phyloP scores from a whole-genome alignment of 1,284 basidiomycete species.

The Chiua sp. region DNA sequence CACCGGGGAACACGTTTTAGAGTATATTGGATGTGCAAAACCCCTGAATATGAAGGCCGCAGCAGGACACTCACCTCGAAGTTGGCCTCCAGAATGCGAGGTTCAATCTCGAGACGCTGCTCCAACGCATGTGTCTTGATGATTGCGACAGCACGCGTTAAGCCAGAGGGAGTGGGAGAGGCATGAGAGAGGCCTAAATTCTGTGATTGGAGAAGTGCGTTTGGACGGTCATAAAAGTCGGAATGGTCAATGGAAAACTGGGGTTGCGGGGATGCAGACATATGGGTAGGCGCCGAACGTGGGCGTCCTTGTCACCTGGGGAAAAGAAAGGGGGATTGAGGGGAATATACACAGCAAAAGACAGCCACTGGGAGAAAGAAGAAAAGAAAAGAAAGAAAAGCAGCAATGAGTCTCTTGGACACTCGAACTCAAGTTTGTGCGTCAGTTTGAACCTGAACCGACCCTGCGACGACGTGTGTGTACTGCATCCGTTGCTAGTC shows the following conservation, averaged over 20 bases:
- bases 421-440: constrained; percentile 6
- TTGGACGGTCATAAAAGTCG: constrained; percentile 15
- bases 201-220: constrained; percentile 7
- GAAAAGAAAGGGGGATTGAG: constrained; percentile 3
- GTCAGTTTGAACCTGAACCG: constrained; percentile 21
- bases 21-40: not conserved
- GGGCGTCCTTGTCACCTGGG: not conserved
- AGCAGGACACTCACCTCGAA: constrained; percentile 64
- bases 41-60: constrained; percentile 9
- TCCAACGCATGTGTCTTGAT: constrained; percentile 77
- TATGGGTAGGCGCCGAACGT: constrained; percentile 21
- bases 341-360: constrained; percentile 32
- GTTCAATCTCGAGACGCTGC: constrained; percentile 77
- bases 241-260: constrained; percentile 18
- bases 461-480: constrained; percentile 11
- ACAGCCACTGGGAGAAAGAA: constrained; percentile 13
- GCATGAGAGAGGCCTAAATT: constrained; percentile 6
- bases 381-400: constrained; percentile 16
- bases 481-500: constrained; percentile 22
- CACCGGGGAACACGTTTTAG: constrained; percentile 4
- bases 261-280: constrained; percentile 27
- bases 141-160: constrained; percentile 76
- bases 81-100: constrained; percentile 71
- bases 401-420: constrained; percentile 12
- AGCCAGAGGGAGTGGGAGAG: constrained; percentile 15